Base-by-base conservation (phyloP, 192 early-diverging fungal species). In the Diversispora epigaea region DNA sequence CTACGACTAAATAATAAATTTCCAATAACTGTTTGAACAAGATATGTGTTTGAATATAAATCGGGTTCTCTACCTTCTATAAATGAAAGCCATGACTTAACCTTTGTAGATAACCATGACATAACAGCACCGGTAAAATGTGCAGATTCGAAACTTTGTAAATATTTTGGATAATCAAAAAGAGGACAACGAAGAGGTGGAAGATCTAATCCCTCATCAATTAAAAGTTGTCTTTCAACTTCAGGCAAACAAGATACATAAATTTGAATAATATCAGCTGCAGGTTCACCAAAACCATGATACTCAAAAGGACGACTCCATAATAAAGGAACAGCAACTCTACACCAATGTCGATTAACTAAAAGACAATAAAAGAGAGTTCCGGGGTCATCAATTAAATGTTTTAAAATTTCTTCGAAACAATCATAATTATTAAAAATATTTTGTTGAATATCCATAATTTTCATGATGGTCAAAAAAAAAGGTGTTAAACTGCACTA, bases 271-370 rank as follows among this genome's bases (percentile, higher is more conserved):
- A 67, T 47, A 67, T 67, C 19, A 25, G 65, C 41, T 1, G 65
- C 17, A 0, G 11, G 3, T 67, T 67, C 65, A 8, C 45, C 44
- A 67, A 67, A 67, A 12, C 65, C 69, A 41, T 64, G 62, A 56
- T 40, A 55, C 43, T 40, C 52, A 56, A 71, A 71, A 21, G 69
- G 69, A 5, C 56, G 49, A 56, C 69, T 54, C 69, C 69, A 71
- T 54, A 71, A 46, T 11, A 71, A 19, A 57, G 69, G 69, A 41
- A 55, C 17, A 0, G 69, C 22, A 54, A 39, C 25, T 19, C 69
- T 12, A 44, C 69, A 71, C 69, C 69, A 71, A 10, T 32, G 49
- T 41, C 69, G 21, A 17, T 71, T 71, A 1, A 71, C 69, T 0
- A 71, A 54, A 12, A 71, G 12, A 41, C 69, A 71, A 19, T 25